Evolutionary conservation across 208 protist genomes (phyloP).

Genomic region (Leishmania arabica): DNA sequence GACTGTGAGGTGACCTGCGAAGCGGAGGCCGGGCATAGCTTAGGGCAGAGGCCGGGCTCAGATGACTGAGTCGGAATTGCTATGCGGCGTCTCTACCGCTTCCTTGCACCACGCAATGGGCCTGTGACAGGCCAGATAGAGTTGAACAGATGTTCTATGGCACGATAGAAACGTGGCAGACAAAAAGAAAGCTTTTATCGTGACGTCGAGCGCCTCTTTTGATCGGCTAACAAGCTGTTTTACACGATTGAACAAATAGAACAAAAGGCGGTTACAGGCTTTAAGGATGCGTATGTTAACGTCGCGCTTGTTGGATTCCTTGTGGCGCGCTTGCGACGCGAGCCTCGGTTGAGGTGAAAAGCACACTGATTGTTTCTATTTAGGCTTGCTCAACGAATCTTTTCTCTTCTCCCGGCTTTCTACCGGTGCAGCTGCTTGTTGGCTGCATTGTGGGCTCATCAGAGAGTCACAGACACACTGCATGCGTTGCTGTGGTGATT

Average conservation of each 20-base stretch:
- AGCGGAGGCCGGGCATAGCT: neutral
- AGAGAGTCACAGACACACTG: neutral
- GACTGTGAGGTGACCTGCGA: neutral
- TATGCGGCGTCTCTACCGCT: neutral
- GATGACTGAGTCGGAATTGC: neutral
- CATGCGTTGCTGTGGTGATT: neutral
- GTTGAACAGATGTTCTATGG: neutral
- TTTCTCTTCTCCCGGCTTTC: neutral
- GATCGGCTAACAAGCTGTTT: neutral
- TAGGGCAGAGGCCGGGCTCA: neutral
- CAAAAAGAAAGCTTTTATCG: neutral
- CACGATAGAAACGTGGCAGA: neutral
- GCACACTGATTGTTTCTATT: neutral
- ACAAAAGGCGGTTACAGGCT: neutral
- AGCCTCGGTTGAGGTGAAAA: too few species aligned
- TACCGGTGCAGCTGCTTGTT: too few species aligned
- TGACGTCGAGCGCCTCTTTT: neutral
- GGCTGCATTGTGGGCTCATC: neutral
- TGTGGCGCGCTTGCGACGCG: neutral
- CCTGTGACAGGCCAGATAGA: neutral
- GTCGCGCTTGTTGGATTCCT: neutral
- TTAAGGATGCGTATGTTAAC: neutral
- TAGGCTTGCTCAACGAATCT: neutral
- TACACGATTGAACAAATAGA: neutral
- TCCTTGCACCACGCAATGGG: neutral